A percentile compares a stretch with the other conserved stretches of the same genome.
These are phyloP conservation scores for Apophysomyces elegans DNA, from an alignment of 371 early-diverging fungal species.

Conservation along the genomic window DNA sequence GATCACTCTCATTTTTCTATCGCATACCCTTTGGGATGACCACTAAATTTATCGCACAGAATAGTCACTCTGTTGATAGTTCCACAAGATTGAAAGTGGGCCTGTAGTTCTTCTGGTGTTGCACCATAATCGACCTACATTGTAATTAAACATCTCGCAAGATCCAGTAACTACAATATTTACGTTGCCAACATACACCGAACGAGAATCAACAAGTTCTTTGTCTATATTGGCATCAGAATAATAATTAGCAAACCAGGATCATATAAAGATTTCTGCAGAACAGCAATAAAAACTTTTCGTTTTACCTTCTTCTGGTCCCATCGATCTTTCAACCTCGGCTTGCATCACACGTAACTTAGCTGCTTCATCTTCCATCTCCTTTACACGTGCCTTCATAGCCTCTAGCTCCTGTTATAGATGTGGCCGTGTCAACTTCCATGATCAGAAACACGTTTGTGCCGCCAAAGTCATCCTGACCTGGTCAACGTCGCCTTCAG, in stretches of 20 bases:
- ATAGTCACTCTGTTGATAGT: conserved; percentile 97
- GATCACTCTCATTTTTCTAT: neutral
- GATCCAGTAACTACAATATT: conserved; percentile 19
- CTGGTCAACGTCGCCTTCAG: conserved; percentile 42
- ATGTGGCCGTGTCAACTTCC: conserved; percentile 4
- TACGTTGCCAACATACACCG: conserved; percentile 94
- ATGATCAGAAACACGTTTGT: neutral
- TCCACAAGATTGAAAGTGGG: conserved; percentile 94
- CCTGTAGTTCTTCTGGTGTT: conserved; percentile 95
- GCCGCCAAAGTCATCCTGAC: conserved; percentile 22
- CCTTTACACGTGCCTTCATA: conserved; percentile 87
- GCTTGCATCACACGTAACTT: conserved; percentile 92
- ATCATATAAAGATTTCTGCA: neutral
- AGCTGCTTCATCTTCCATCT: conserved; percentile 96
- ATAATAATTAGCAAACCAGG: conserved; percentile 1
- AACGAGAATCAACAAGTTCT: conserved; percentile 72
- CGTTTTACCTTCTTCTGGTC: conserved; percentile 63
- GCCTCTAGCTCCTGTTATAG: conserved; percentile 69
- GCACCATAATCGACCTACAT: conserved; percentile 87
- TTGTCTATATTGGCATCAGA: neutral
- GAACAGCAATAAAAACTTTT: neutral
- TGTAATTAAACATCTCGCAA: neutral
- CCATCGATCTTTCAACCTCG: conserved; percentile 83
- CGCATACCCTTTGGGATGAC: conserved; percentile 90
- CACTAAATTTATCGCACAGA: conserved; percentile 92